These are phyloP conservation scores for Stemphylium lycopersici DNA, from an alignment of 2,329 filamentous ascomycete species.

Conservation along the genomic window DNA sequence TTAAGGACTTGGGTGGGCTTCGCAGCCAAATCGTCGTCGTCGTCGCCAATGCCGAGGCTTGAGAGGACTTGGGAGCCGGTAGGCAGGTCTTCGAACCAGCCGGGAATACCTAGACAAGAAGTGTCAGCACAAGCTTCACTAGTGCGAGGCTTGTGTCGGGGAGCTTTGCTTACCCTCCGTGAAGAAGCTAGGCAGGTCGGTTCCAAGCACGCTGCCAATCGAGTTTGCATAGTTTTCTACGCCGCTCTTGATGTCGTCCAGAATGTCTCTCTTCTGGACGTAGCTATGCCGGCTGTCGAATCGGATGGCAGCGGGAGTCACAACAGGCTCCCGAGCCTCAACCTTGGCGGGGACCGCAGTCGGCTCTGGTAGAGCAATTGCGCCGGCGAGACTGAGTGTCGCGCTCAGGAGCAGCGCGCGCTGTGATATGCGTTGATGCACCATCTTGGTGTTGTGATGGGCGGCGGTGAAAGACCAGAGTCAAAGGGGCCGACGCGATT, in stretches of 20 bases:
- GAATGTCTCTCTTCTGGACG: constrained; percentile 39
- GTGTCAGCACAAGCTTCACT: constrained; percentile 28
- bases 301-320: constrained; percentile 44
- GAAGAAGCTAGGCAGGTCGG: constrained; percentile 46
- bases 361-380: constrained; percentile 40
- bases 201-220: constrained; percentile 43
- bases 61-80: constrained; percentile 66
- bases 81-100: constrained; percentile 69
- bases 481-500: constrained; percentile 7
- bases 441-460: constrained; percentile 20
- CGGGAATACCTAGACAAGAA: constrained; percentile 59
- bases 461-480: neutral
- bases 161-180: constrained; percentile 37
- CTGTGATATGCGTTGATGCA: constrained; percentile 18
- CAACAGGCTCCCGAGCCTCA: constrained; percentile 36
- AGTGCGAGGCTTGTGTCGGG: constrained; percentile 7
- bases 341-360: constrained; percentile 40
- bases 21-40: constrained; percentile 63
- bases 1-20: constrained; percentile 74
- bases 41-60: constrained; percentile 66
- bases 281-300: constrained; percentile 43
- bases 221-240: constrained; percentile 39
- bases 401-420: constrained; percentile 31
- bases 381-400: constrained; percentile 28
- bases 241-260: constrained; percentile 42